Conservation (phyloP, 73 alveolate genomes). For the Tetrahymena thermophila region DNA sequence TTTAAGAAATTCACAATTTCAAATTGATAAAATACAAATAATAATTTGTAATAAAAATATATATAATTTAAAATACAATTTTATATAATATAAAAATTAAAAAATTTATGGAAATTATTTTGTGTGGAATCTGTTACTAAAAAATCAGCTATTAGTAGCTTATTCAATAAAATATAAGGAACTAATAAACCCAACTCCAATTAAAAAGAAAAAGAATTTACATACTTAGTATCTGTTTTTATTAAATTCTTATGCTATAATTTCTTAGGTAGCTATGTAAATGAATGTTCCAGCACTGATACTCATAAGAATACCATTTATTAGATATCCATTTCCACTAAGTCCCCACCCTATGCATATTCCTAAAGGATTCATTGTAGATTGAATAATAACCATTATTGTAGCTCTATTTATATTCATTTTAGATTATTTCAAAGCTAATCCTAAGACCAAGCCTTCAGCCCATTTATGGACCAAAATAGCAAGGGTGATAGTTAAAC, state of each 20-base stretch:
- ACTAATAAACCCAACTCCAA: conserved; percentile 44
- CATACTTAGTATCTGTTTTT: conserved; percentile 56
- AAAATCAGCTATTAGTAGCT: not conserved
- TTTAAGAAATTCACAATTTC: too few species aligned
- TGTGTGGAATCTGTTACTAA: too few species aligned
- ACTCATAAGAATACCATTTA: conserved; percentile 62
- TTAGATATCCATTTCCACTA: conserved; percentile 48
- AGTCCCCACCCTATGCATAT: conserved; percentile 62
- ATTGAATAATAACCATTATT: conserved; percentile 46
- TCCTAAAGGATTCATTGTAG: conserved; percentile 71
- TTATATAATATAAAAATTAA: too few species aligned
- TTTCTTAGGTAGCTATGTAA: conserved; percentile 76
- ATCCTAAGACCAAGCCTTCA: conserved; percentile 39
- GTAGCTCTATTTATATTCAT: not conserved
- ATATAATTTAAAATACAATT: too few species aligned
- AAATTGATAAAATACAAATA: too few species aligned
- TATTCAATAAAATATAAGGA: conserved; percentile 29
- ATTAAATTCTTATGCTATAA: conserved; percentile 78
- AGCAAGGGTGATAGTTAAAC: conserved; percentile 33
- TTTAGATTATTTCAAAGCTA: conserved; percentile 24
- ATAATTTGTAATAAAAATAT: too few species aligned
- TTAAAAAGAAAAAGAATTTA: conserved; percentile 51
- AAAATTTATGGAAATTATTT: too few species aligned
- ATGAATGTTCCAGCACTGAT: conserved; percentile 78
- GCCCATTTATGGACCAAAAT: conserved; percentile 49